Evolutionary conservation across 306 rosid species (phyloP), one percentile per base, ranked within the genome.

Genomic region (Cucurbita maxima): DNA sequence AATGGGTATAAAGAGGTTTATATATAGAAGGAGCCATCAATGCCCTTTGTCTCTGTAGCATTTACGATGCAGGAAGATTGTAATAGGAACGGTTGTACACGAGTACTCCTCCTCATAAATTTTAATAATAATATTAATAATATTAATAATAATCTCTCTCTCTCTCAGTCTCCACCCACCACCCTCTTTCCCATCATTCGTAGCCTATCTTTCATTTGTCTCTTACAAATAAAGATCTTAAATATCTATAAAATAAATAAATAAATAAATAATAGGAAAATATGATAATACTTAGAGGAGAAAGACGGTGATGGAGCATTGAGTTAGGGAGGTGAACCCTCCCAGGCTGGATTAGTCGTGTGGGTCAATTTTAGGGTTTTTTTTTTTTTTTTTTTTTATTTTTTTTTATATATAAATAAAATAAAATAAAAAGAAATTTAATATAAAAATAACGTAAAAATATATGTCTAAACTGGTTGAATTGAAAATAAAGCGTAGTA

Each of bases 131-230:
- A 50, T 50, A 14, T 13, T 50, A 15, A 5, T 51, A 15, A 1
- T 52, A 16, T 1, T 52, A 16, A 5, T 52, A 15, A 0, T 19
- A 56, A 8, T 55, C 1, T 59, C 20, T 7, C 11, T 15, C 10
- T 30, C 34, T 30, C 34, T 34, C 67, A 41, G 25, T 41, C 52
- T 41, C 71, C 71, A 63, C 71, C 71, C 71, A 63, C 71, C 71
- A 63, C 71, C 71, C 71, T 63, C 71, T 63, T 41, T 41, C 71
- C 71, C 52, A 63, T 63, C 71, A 63, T 63, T 60, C 66, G 10
- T 63, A 63, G 16, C 51, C 52, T 22, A 61, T 67, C 73, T 20
- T 45, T 69, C 58, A 13, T 48, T 48, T 69, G 73, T 69, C 73
- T 45, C 73, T 45, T 69, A 48, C 57, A 69, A 22, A 69, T 69